A percentile compares a stretch with the other conserved stretches of the same genome.
Conservation (phyloP, 495 filamentous ascomycete species). For the Aspergillus funiculosus region DNA sequence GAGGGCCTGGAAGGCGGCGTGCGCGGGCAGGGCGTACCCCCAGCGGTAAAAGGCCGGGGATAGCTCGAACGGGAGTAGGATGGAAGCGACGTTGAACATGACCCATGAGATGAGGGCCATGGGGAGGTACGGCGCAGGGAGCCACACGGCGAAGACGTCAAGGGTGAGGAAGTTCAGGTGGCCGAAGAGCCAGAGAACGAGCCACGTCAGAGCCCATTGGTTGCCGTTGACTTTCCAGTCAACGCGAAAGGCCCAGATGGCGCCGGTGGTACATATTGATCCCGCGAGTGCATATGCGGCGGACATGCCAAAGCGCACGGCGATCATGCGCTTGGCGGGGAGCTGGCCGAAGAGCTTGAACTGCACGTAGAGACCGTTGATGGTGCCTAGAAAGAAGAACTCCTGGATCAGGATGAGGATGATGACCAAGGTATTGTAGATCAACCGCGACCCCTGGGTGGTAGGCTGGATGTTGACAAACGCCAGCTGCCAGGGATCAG, state of each 20-base stretch:
- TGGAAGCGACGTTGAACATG: slow-evolving; percentile 41
- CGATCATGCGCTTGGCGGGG: slow-evolving; percentile 34
- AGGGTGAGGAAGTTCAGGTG: slow-evolving; percentile 47
- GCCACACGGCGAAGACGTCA: slow-evolving; percentile 43
- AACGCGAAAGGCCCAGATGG: slow-evolving; percentile 47
- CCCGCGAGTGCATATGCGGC: slow-evolving; percentile 40
- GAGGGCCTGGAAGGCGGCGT: slow-evolving; percentile 24
- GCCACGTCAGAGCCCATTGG: slow-evolving; percentile 46
- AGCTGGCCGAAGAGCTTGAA: slow-evolving; percentile 41
- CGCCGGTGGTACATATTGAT: slow-evolving; percentile 39
- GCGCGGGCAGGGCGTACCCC: slow-evolving; percentile 16
- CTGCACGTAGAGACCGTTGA: slow-evolving; percentile 37
- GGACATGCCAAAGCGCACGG: slow-evolving; percentile 38
- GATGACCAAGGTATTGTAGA: slow-evolving; percentile 50
- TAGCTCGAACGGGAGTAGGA: slow-evolving; percentile 44
- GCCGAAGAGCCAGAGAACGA: slow-evolving; percentile 46
- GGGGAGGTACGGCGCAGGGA: slow-evolving; percentile 38
- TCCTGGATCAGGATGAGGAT: slow-evolving; percentile 47
- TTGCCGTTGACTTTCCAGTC: slow-evolving; percentile 43
- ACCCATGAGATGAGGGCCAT: slow-evolving; percentile 47
- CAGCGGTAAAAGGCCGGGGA: slow-evolving; percentile 43
- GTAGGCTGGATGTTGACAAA: slow-evolving; percentile 42
- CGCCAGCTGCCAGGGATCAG: slow-evolving; percentile 37
- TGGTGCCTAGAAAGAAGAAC: slow-evolving; percentile 47
- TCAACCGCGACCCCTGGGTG: slow-evolving; percentile 41